A percentile compares a stretch with the other conserved stretches of the same genome.
These are phyloP conservation scores for Penicillium rolfsii DNA, from an alignment of 2,329 filamentous ascomycete genomes.

Conservation along the genomic window DNA sequence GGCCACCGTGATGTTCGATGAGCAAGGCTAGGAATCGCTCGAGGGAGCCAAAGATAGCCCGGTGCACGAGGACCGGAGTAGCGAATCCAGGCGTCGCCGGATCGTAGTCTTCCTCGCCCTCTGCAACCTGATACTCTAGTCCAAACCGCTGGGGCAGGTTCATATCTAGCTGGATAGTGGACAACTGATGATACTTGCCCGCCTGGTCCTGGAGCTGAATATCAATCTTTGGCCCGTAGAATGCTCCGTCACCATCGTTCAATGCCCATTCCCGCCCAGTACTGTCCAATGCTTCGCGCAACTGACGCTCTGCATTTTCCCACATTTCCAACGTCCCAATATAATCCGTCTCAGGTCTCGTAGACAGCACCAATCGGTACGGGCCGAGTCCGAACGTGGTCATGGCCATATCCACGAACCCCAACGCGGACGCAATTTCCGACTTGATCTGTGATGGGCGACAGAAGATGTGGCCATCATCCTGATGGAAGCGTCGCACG, in stretches of 20 bases:
- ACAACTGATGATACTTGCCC: conserved; percentile 86
- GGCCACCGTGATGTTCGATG: conserved; percentile 79
- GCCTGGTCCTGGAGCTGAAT: conserved; percentile 78
- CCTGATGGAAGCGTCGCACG: conserved; percentile 85
- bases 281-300: conserved; percentile 64
- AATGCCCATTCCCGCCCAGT: conserved; percentile 71
- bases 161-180: conserved; percentile 87
- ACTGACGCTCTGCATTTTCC: conserved; percentile 67
- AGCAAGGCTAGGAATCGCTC: conserved; percentile 83
- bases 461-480: conserved; percentile 91
- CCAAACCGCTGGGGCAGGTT: conserved; percentile 83
- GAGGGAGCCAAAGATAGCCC: conserved; percentile 80
- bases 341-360: conserved; percentile 73
- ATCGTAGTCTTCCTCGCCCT: conserved; percentile 47
- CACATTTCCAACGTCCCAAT: conserved; percentile 76
- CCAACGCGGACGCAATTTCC: conserved; percentile 73
- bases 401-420: conserved; percentile 75
- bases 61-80: conserved; percentile 78
- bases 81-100: conserved; percentile 58
- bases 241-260: conserved; percentile 82
- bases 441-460: conserved; percentile 72
- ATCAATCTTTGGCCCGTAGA: conserved; percentile 92
- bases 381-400: conserved; percentile 69
- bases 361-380: conserved; percentile 78
- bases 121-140: conserved; percentile 67